Evolutionary conservation across 805 yeast species (phyloP).

Genomic region (Torulaspora microellipsoides): DNA sequence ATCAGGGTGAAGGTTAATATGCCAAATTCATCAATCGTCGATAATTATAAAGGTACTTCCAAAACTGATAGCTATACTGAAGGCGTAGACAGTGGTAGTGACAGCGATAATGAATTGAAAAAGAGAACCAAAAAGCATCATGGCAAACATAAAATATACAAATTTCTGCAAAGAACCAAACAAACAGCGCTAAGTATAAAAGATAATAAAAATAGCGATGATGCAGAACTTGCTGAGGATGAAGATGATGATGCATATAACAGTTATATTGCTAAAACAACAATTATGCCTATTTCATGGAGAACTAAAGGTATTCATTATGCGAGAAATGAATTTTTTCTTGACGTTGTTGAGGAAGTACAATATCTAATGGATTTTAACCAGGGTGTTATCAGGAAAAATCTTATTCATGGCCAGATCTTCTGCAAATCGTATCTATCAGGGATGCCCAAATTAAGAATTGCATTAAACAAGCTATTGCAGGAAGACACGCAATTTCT

Average conservation of each 20-base stretch:
- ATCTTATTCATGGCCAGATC: constrained; percentile 68
- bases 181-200: constrained; percentile 3
- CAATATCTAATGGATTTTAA: constrained; percentile 62
- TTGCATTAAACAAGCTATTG: constrained; percentile 69
- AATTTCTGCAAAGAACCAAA: constrained; percentile 8
- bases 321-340: constrained; percentile 83
- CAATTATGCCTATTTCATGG: constrained; percentile 82
- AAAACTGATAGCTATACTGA: constrained; percentile 8
- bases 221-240: constrained; percentile 10
- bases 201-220: constrained; percentile 5
- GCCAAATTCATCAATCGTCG: constrained; percentile 30
- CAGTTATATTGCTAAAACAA: constrained; percentile 68
- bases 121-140: constrained; percentile 4
- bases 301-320: constrained; percentile 86
- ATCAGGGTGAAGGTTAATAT: constrained; percentile 53
- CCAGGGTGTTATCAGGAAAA: constrained; percentile 54
- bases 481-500: constrained; percentile 41
- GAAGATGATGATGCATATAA: constrained; percentile 45
- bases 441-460: constrained; percentile 82
- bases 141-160: constrained; percentile 8
- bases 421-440: constrained; percentile 70
- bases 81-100: constrained; percentile 9
- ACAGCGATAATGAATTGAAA: constrained; percentile 7
- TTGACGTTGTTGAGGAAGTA: constrained; percentile 76
- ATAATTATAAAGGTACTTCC: constrained; percentile 9